A percentile compares a stretch with the other conserved stretches of the same genome.
Evolutionary conservation across 192 early-diverging fungal species (phyloP).

Genomic region (Coemansia javaensis): DNA sequence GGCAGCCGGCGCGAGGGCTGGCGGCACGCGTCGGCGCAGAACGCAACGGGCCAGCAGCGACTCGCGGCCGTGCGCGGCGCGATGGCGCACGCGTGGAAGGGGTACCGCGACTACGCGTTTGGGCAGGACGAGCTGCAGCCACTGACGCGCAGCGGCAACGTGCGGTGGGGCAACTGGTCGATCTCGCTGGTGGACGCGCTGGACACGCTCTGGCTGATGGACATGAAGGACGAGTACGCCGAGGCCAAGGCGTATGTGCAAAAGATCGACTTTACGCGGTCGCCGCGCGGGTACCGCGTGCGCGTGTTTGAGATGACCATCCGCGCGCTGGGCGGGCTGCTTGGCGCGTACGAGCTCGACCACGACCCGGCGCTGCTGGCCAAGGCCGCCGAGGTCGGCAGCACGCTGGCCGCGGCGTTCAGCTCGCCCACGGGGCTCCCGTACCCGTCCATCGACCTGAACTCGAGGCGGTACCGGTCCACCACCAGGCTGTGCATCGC

Average conservation of each 20-base stretch:
- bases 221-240: slow-evolving; percentile 68
- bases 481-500: too few relatives aligned
- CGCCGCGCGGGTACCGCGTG: slow-evolving; percentile 55
- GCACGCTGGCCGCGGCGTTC: slow-evolving; percentile 72
- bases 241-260: slow-evolving; percentile 67
- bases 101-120: slow-evolving; percentile 73
- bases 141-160: slow-evolving; percentile 52
- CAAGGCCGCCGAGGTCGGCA: slow-evolving; percentile 73
- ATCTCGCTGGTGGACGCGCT: slow-evolving; percentile 84
- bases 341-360: slow-evolving; percentile 75
- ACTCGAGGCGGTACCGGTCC: slow-evolving; percentile 36
- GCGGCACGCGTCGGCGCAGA: too few relatives aligned
- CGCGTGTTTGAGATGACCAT: slow-evolving; percentile 89
- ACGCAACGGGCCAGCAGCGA: too few relatives aligned
- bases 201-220: slow-evolving; percentile 82
- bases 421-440: slow-evolving; percentile 67
- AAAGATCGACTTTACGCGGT: slow-evolving; percentile 58
- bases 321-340: slow-evolving; percentile 78
- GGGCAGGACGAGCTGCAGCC: slow-evolving; percentile 69
- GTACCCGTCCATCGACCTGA: slow-evolving; percentile 66
- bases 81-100: slow-evolving; percentile 77
- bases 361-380: slow-evolving; percentile 58
- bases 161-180: too few relatives aligned
- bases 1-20: too few relatives aligned
- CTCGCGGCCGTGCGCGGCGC: too few relatives aligned